phyloP scores from a whole-genome alignment of 805 yeast genomes.

The Hanseniaspora thailandica region DNA sequence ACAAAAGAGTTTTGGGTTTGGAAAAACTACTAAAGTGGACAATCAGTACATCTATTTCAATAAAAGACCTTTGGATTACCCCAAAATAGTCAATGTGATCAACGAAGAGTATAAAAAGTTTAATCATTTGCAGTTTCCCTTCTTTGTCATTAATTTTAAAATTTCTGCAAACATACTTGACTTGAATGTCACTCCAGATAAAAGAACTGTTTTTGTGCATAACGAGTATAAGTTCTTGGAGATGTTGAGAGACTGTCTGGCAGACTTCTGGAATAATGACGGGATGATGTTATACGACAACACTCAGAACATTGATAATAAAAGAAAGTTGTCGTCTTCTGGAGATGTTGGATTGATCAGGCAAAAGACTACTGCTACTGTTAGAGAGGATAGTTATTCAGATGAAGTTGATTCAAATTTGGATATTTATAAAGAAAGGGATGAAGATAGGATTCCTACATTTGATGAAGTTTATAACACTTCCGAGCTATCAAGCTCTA shows the following conservation, averaged over 20 bases:
- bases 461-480: background rate
- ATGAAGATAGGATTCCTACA: background rate
- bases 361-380: background rate
- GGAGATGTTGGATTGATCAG: background rate
- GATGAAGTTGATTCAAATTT: constrained; percentile 2
- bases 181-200: constrained; percentile 86
- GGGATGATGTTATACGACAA: constrained; percentile 27
- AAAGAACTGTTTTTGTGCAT: constrained; percentile 57
- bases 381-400: background rate
- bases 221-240: constrained; percentile 53
- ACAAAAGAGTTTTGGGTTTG: constrained; percentile 65
- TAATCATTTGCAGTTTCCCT: constrained; percentile 65
- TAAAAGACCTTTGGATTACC: constrained; percentile 56
- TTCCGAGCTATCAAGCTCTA: background rate
- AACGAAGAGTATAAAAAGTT: constrained; percentile 64
- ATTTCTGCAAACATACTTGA: constrained; percentile 50
- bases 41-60: constrained; percentile 69
- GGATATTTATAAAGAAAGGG: background rate
- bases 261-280: constrained; percentile 34
- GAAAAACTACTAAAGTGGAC: constrained; percentile 51
- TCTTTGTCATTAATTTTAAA: constrained; percentile 48
- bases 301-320: background rate
- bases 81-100: constrained; percentile 43
- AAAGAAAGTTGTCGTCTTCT: constrained; percentile 9
- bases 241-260: constrained; percentile 40